A percentile compares a stretch with the other conserved stretches of the same genome.
These are phyloP conservation scores for Euryodendron excelsum DNA, from an alignment of 148 eudicot genomes.

Conservation along the genomic window DNA sequence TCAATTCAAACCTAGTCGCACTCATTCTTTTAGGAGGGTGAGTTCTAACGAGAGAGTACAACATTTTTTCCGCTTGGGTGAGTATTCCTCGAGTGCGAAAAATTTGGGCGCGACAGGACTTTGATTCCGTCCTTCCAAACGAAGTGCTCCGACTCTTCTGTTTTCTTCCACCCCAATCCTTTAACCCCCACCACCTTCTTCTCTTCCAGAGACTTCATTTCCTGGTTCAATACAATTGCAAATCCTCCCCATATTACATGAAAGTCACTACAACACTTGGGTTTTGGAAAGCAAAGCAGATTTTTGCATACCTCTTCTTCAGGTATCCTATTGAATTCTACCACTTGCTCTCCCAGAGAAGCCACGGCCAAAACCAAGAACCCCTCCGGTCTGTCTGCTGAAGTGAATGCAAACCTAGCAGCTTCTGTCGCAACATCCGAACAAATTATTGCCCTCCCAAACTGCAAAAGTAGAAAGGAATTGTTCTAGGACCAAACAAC, in stretches of 20 bases:
- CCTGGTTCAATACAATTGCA: slow-evolving; percentile 22
- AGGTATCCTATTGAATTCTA: slow-evolving; percentile 48
- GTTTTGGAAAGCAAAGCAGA: too few relatives aligned
- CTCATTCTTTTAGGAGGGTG: too few relatives aligned
- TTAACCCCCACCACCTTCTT: slow-evolving; percentile 60
- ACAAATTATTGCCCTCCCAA: slow-evolving; percentile 78
- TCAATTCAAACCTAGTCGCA: too few relatives aligned
- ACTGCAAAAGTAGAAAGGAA: slow-evolving; percentile 31
- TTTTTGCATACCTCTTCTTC: slow-evolving; percentile 32
- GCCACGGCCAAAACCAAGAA: slow-evolving; percentile 77
- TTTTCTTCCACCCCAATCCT: slow-evolving; percentile 64
- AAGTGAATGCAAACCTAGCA: slow-evolving; percentile 78
- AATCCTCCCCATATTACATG: not conserved
- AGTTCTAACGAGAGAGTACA: too few relatives aligned
- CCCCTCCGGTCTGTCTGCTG: slow-evolving; percentile 74
- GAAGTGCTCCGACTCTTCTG: slow-evolving; percentile 75
- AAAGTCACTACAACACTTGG: too few relatives aligned
- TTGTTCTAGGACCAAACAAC: too few relatives aligned
- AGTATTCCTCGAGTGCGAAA: too few relatives aligned
- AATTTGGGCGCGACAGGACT: too few relatives aligned
- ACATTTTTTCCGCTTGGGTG: too few relatives aligned
- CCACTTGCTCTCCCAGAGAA: slow-evolving; percentile 61
- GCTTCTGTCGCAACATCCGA: slow-evolving; percentile 90
- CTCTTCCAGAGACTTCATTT: slow-evolving; percentile 56
- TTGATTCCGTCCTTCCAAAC: slow-evolving; percentile 78